These are phyloP conservation scores for Zymoseptoria passerinii DNA, from an alignment of 2,329 filamentous ascomycete species.

Conservation along the genomic window DNA sequence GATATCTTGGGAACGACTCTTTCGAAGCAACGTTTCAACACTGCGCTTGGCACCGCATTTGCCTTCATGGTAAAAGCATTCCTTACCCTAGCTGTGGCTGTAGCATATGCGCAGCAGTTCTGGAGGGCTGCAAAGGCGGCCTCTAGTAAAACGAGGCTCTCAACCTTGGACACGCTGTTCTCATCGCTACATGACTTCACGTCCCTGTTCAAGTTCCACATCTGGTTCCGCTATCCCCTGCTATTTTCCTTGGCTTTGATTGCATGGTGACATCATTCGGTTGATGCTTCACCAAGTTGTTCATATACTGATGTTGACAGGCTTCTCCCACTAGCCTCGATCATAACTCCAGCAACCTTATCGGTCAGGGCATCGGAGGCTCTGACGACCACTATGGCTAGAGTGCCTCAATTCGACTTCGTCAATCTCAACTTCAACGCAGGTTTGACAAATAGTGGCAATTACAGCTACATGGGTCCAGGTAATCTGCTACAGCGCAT, in stretches of 20 bases:
- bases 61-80: slow-evolving; percentile 14
- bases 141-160: background rate
- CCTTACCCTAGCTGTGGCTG: slow-evolving; percentile 6
- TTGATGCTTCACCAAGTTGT: background rate
- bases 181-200: background rate
- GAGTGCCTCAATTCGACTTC: background rate
- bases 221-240: background rate
- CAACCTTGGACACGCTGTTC: background rate
- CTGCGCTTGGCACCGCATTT: slow-evolving; percentile 15
- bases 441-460: background rate
- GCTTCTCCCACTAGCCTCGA: slow-evolving; percentile 7
- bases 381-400: background rate
- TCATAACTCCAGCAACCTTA: slow-evolving; percentile 11
- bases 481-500: background rate
- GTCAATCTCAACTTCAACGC: slow-evolving; percentile 2
- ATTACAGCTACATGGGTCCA: slow-evolving; percentile 2
- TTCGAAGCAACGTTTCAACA: slow-evolving; percentile 12
- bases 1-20: background rate
- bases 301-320: background rate
- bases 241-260: background rate
- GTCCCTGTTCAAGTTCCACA: background rate
- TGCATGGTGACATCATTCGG: background rate
- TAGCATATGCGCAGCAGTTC: slow-evolving; percentile 14
- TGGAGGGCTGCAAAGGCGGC: slow-evolving; percentile 4
- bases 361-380: slow-evolving; percentile 2